These are phyloP conservation scores for Capsicum chinense DNA, from an alignment of 257 asterid species.

Conservation along the genomic window DNA sequence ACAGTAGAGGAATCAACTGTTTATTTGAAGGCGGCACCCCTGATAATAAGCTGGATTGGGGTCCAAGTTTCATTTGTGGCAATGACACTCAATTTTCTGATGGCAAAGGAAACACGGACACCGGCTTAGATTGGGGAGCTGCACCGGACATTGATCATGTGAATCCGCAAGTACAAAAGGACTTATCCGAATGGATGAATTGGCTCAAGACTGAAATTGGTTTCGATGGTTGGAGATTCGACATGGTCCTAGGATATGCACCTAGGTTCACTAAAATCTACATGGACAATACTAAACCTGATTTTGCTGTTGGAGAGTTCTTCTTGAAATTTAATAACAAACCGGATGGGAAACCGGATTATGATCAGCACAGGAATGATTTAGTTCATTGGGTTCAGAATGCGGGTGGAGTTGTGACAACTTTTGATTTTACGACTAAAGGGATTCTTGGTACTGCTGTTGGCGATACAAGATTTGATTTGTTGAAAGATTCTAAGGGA, in stretches of 20 bases:
- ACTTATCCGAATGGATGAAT: slow-evolving; percentile 81
- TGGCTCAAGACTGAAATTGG: slow-evolving; percentile 79
- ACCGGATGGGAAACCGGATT: slow-evolving; percentile 50
- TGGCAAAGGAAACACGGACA: slow-evolving; percentile 74
- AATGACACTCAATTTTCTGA: slow-evolving; percentile 59
- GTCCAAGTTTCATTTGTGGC: slow-evolving; percentile 64
- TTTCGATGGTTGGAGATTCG: slow-evolving; percentile 79
- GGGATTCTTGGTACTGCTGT: slow-evolving; percentile 80
- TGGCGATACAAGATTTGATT: slow-evolving; percentile 60
- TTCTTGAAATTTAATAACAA: slow-evolving; percentile 50
- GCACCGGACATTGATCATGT: slow-evolving; percentile 85
- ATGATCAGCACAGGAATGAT: slow-evolving; percentile 63
- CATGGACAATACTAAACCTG: slow-evolving; percentile 59
- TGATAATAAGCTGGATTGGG: slow-evolving; percentile 85
- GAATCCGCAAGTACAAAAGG: slow-evolving; percentile 61
- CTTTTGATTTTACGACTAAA: slow-evolving; percentile 82
- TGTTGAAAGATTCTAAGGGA: slow-evolving; percentile 65
- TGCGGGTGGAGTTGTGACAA: slow-evolving; percentile 58
- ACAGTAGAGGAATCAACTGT: slow-evolving; percentile 59
- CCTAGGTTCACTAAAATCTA: slow-evolving; percentile 55
- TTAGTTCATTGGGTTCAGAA: slow-evolving; percentile 55
- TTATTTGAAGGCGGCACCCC: slow-evolving; percentile 85
- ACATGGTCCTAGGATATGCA: slow-evolving; percentile 67
- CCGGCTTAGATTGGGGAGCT: slow-evolving; percentile 48
- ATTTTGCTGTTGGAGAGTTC: slow-evolving; percentile 77